Base-by-base conservation (phyloP, 2,329 filamentous ascomycete genomes). In the Cyphellophora attinorum region DNA sequence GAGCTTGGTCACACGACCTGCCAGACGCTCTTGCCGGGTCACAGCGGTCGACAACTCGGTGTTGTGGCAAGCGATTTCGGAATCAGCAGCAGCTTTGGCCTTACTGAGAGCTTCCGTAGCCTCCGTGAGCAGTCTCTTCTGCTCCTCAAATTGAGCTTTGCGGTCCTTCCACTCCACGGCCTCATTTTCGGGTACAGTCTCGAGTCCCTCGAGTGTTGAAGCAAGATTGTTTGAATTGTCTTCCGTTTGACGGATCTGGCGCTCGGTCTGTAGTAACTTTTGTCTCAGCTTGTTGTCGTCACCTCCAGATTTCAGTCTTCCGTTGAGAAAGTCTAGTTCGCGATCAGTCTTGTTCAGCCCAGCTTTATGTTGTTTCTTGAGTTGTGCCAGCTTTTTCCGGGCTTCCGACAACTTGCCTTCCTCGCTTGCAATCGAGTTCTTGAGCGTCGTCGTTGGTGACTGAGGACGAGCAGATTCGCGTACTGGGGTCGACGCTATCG, bases 391-490 rank as follows among this genome's bases (percentile, higher is more conserved):
- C 29, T 71, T 70, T 45, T 70, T 67, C 33, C 72, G 70, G 37
- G 68, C 67, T 42, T 79, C 75, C 40, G 68, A 68, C 16, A 78
- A 56, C 48, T 75, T 76, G 33, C 66, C 62, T 50, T 79, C 74
- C 25, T 72, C 72, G 25, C 74, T 72, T 41, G 69, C 61, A 35
- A 80, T 76, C 5, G 76, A 79, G 40, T 78, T 77, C 52, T 71
- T 76, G 33, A 80, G 59, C 1, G 76, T 79, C 11, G 76, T 78
- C 11, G 69, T 72, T 11, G 76, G 76, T 15, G 76, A 79, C 25
- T 74, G 74, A 29, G 76, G 76, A 28, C 74, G 69, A 36, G 78
- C 64, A 18, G 70, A 65, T 41, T 73, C 71, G 41, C 74, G 72
- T 31, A 68, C 64, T 28, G 70, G 62, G 16, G 70, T 61, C 12